Base-by-base conservation (phyloP, 2,329 filamentous ascomycete species). In the Fusarium protoensiforme region DNA sequence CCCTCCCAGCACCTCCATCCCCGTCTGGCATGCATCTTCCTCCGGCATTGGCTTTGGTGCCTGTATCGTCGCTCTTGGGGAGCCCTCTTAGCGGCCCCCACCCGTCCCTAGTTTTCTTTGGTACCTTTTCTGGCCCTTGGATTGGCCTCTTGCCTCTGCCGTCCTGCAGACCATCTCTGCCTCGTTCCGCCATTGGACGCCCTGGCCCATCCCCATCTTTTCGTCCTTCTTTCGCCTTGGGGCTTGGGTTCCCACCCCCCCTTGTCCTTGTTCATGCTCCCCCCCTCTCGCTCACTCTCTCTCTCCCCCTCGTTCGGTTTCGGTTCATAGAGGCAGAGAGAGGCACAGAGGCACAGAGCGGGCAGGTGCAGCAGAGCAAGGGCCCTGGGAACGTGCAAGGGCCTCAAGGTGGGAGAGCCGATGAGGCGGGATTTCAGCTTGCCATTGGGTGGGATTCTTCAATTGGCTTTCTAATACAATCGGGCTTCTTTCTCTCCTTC, bases 1-100 rank as follows among this genome's bases (percentile, higher is more conserved):
- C 43, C 43, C 43, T 48, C 43, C 43, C 24, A 48, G 62, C 57
- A 62, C 61, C 51, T 62, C 65, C 68, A 72, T 71, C 73, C 69
- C 72, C 62, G 69, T 58, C 61, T 73, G 67, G 71, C 60, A 73
- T 73, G 67, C 71, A 73, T 64, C 67, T 65, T 65, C 64, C 71
- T 68, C 64, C 71, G 71, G 71, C 71, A 73, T 74, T 73, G 71
- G 71, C 71, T 73, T 72, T 72, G 61, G 71, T 73, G 71, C 71
- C 71, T 74, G 71, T 71, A 63, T 74, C 65, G 56, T 64, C 64
- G 67, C 41, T 61, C 71, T 68, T 38, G 61, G 43, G 43, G 22
- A 61, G 39, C 56, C n/a, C n/a, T 24, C 46, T 64, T 70, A 70
- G 66, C 63, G 41, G 35, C 29, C 71, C 70, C 71, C 71, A 73